A percentile compares a stretch with the other conserved stretches of the same genome.
Evolutionary conservation across 1,284 basidiomycete species (phyloP).

Genomic region (Jaminaea rosea): DNA sequence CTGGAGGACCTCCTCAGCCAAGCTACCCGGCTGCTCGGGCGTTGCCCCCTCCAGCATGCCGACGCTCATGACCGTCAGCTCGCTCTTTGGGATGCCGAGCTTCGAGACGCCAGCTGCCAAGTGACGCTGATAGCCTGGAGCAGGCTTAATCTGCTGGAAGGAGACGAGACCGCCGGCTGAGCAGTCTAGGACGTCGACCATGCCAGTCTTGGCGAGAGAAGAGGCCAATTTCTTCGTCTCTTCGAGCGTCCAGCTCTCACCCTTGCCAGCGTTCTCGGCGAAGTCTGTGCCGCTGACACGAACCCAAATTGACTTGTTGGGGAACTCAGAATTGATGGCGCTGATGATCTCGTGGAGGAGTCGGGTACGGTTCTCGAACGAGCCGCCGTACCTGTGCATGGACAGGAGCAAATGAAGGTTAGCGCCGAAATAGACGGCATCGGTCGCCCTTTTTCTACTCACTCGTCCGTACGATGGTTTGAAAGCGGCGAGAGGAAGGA

Average conservation of each 20-base stretch:
- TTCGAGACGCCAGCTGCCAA: constrained; percentile 22
- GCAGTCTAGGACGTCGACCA: constrained; percentile 38
- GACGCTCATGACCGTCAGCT: constrained; percentile 31
- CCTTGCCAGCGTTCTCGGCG: constrained; percentile 20
- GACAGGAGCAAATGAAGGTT: too few species aligned
- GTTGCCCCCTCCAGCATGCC: constrained; percentile 34
- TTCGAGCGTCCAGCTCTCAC: constrained; percentile 31
- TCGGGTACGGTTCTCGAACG: constrained; percentile 31
- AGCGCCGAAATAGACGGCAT: too few species aligned
- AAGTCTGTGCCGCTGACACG: constrained; percentile 39
- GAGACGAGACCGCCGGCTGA: constrained; percentile 33
- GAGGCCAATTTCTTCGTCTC: constrained; percentile 27
- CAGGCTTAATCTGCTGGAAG: constrained; percentile 22
- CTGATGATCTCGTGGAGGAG: constrained; percentile 23
- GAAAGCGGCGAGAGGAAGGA: constrained; percentile 31
- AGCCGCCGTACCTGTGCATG: too few species aligned
- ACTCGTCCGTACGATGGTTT: constrained; percentile 42
- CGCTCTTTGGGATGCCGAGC: constrained; percentile 11
- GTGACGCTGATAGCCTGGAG: constrained; percentile 37
- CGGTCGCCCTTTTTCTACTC: too few species aligned
- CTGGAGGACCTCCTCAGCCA: constrained; percentile 32
- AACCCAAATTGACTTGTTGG: constrained; percentile 39
- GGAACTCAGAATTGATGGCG: constrained; percentile 30
- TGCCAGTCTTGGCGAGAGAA: constrained; percentile 21
- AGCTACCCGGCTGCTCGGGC: constrained; percentile 15